Percentiles rank a stretch among this genome's conserved stretches.
Evolutionary conservation across 306 rosid species (phyloP).

Genomic region (Ormosia semicastrata): DNA sequence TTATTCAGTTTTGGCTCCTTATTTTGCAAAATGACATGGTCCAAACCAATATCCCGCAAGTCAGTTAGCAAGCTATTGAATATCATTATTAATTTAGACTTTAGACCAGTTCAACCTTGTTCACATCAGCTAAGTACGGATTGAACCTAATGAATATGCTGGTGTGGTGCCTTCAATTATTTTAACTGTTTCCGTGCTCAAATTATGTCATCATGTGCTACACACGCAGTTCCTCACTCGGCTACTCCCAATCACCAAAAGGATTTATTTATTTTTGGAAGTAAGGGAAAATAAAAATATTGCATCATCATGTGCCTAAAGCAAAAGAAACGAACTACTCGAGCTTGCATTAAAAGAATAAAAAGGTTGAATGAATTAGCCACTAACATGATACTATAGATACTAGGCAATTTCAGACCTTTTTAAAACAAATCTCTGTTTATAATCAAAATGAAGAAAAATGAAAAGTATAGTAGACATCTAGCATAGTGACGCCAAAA

Average conservation of each 20-base stretch:
- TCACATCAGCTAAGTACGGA: conserved; percentile 30
- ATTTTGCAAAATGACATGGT: neutral
- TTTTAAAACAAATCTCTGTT: neutral
- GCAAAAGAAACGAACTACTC: neutral
- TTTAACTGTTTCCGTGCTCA: conserved; percentile 10
- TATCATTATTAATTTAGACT: neutral
- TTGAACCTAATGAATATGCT: conserved; percentile 5
- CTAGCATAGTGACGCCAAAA: neutral
- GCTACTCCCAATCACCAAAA: no score
- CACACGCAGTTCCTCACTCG: neutral
- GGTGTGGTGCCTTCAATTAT: conserved; percentile 6
- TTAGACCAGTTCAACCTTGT: conserved; percentile 18
- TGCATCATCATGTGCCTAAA: neutral
- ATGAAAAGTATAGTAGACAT: neutral
- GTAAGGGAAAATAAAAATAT: neutral
- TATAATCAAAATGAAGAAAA: neutral
- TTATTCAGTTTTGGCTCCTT: neutral
- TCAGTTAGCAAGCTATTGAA: neutral
- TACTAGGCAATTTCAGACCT: neutral
- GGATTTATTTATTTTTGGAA: no score
- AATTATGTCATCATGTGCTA: conserved; percentile 1
- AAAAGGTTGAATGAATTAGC: neutral
- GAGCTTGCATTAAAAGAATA: neutral
- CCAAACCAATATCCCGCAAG: neutral
- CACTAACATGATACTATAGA: neutral